Percentiles rank a stretch among this genome's conserved stretches.
These are phyloP conservation scores for Diaporthe citrichinensis DNA, from an alignment of 2,329 filamentous ascomycete species.

Conservation along the genomic window DNA sequence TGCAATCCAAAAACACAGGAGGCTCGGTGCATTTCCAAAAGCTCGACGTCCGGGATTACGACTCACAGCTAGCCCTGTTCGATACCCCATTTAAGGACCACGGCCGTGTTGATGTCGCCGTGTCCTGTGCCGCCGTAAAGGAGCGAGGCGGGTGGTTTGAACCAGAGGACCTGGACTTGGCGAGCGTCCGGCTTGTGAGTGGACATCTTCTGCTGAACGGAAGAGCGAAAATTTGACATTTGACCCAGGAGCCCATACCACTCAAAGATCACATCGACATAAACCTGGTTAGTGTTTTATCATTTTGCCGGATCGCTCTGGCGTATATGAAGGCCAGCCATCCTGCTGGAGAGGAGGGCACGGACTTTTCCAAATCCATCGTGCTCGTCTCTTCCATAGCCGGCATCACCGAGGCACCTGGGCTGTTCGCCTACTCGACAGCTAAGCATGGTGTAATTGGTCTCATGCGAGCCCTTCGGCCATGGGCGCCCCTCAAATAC, in stretches of 20 bases:
- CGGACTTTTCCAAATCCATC: constrained; percentile 45
- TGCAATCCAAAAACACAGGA: constrained; percentile 34
- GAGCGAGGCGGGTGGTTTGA: constrained; percentile 62
- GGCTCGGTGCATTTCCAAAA: constrained; percentile 54
- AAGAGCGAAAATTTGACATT: not conserved
- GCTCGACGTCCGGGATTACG: constrained; percentile 61
- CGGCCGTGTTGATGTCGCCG: constrained; percentile 62
- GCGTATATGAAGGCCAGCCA: constrained; percentile 60
- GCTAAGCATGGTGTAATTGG: constrained; percentile 66
- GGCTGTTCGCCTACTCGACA: constrained; percentile 61
- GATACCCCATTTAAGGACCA: constrained; percentile 59
- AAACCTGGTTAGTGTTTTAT: constrained; percentile 61
- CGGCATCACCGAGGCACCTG: constrained; percentile 63
- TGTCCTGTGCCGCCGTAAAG: constrained; percentile 59
- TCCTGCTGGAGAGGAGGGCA: constrained; percentile 7
- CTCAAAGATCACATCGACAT: constrained; percentile 58
- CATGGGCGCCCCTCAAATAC: constrained; percentile 49
- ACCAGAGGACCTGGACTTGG: constrained; percentile 55
- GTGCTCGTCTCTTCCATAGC: constrained; percentile 55
- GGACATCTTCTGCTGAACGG: constrained; percentile 7
- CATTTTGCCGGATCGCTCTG: constrained; percentile 63
- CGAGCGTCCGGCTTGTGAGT: constrained; percentile 57
- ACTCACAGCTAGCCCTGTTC: constrained; percentile 62
- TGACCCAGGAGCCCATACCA: constrained; percentile 48
- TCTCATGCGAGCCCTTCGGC: constrained; percentile 60